phyloP scores from a whole-genome alignment of 495 filamentous ascomycete species.

The Neurospora sp. region DNA sequence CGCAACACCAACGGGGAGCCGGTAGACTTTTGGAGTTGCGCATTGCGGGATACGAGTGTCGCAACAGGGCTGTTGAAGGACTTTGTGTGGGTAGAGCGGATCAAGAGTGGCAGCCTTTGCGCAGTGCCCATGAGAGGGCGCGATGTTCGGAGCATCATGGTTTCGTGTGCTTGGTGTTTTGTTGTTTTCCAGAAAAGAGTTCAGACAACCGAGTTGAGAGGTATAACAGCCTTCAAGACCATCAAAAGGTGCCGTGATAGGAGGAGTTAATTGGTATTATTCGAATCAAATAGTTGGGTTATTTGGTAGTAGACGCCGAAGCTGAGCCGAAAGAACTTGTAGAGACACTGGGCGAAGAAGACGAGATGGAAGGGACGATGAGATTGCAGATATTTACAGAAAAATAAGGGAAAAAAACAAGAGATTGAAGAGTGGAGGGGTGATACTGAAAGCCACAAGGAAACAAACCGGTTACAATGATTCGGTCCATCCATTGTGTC shows the following conservation, averaged over 20 bases:
- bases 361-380: background rate
- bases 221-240: no score
- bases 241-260: no score
- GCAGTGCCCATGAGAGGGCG: conserved; percentile 8
- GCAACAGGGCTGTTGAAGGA: background rate
- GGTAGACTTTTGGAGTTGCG: background rate
- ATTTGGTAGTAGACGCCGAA: background rate
- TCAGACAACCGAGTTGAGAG: no score
- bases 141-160: conserved; percentile 12
- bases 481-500: background rate
- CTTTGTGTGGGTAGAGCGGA: conserved; percentile 1
- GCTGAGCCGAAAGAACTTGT: background rate
- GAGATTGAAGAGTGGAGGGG: background rate
- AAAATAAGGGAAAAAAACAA: background rate
- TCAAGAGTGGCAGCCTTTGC: conserved; percentile 3
- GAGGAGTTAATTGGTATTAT: background rate
- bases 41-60: background rate
- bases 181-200: background rate
- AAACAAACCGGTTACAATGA: background rate
- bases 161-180: background rate
- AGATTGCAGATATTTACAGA: background rate
- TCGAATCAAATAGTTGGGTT: background rate
- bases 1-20: background rate
- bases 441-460: background rate
- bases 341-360: background rate